Base-by-base conservation (phyloP, 2,329 filamentous ascomycete species). In the Plectosphaerella plurivora region DNA sequence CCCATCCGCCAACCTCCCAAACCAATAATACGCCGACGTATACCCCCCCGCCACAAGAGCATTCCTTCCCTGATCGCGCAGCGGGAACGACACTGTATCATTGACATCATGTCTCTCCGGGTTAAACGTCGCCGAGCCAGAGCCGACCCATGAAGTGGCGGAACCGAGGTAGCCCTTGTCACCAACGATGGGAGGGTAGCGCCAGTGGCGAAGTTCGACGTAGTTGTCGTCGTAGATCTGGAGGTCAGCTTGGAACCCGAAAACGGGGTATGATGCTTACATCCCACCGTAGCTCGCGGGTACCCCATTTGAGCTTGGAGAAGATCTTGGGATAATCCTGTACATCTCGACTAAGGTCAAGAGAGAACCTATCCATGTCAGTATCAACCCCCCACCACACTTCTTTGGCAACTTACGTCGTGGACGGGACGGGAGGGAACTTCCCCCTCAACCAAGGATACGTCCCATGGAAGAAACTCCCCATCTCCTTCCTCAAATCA, bases 1-100 rank as follows among this genome's bases (percentile, higher is more conserved):
- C 1, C 71, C 72, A 50, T 74, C 70, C 9, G 70, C 67, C 16
- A 74, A 63, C 51, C 68, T 69, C 1, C 72, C 72, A 18, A 74
- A 72, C 72, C 72, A 74, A 63, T 67, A 73, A 44, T 68, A 72
- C 8, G 24, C 22, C 12, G 47, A 55, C 47, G 51, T 54, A 25
- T 64, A 66, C 1, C 66, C 64, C 5, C 72, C 65, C 2, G 66
- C 61, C 8, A 69, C 61, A 35, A 55, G n/a, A 5, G 53, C 56
- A 3, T 58, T 58, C 3, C 67, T 61, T 15, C 56, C 63, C 14
- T 70, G 52, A 18, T 57, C 51, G 2, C 18, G 51, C 18, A 51
- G 47, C 0, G 72, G 72, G 51, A 75, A 73, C 0, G 70, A 51
- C 11, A 68, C 57, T 1, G 69, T 69, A 50, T 73, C 68, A 15